Conservation (phyloP, 257 asterid species). For the Eucommia ulmoides region DNA sequence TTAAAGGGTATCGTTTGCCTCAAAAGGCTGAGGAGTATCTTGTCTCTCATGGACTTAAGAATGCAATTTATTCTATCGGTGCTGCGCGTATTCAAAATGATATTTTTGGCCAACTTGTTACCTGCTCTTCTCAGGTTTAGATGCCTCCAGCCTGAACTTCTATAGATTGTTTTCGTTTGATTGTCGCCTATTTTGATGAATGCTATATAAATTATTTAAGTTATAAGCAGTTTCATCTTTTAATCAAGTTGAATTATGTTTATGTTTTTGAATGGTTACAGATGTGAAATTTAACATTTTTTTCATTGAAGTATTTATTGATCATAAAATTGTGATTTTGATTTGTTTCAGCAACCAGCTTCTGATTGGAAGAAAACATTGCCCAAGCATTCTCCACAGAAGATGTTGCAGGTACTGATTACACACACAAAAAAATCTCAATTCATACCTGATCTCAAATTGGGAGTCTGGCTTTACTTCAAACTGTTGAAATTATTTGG, state of each 20-base stretch:
- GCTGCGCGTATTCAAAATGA: conserved; percentile 49
- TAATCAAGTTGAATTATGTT: not conserved
- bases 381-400: conserved; percentile 33
- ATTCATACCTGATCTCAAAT: too few relatives aligned
- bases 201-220: too few relatives aligned
- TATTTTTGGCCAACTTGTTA: conserved; percentile 65
- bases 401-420: conserved; percentile 44
- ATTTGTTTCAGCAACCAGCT: conserved; percentile 59
- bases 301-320: not conserved
- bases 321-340: not conserved
- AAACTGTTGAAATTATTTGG: not conserved
- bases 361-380: conserved; percentile 53
- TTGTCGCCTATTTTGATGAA: too few relatives aligned
- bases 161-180: not conserved
- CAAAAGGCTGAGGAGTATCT: conserved; percentile 73
- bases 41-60: conserved; percentile 69
- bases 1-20: conserved; percentile 66
- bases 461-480: too few relatives aligned
- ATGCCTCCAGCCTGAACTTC: not conserved
- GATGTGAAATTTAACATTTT: not conserved
- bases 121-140: conserved; percentile 78
- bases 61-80: conserved; percentile 56
- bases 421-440: not conserved
- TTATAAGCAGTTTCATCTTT: not conserved
- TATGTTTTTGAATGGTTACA: not conserved